Evolutionary conservation across 1,284 basidiomycete species (phyloP).

Genomic region (Heliocybe sulcata): DNA sequence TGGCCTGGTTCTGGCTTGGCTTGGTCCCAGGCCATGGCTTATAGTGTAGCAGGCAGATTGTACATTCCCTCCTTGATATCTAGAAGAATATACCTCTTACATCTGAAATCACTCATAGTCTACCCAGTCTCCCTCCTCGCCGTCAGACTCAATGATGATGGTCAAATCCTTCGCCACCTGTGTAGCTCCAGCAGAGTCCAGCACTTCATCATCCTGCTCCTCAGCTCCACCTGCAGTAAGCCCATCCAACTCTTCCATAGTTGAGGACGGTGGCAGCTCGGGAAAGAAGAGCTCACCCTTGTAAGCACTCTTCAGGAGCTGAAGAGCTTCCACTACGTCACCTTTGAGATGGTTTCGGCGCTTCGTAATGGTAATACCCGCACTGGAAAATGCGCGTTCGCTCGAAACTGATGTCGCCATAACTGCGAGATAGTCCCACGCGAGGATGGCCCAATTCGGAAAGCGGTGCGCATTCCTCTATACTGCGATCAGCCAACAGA

Average conservation of each 20-base stretch:
- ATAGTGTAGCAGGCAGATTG: not conserved
- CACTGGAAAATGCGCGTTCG: slow-evolving; percentile 14
- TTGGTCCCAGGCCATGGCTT: not conserved
- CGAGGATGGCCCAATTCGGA: slow-evolving; percentile 12
- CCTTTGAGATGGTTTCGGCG: slow-evolving; percentile 13
- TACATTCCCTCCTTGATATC: too few species aligned
- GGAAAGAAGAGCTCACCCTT: slow-evolving; percentile 19
- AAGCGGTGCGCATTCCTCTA: slow-evolving; percentile 10
- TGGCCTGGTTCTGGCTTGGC: not conserved
- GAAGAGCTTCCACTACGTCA: slow-evolving; percentile 27
- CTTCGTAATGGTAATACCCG: slow-evolving; percentile 15
- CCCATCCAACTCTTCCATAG: not conserved
- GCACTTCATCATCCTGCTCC: not conserved
- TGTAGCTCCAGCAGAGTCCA: not conserved
- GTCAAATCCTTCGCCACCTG: not conserved
- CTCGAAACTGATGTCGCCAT: slow-evolving; percentile 14
- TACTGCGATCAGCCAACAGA: not conserved
- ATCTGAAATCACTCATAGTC: too few species aligned
- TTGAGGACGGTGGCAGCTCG: not conserved
- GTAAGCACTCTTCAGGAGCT: slow-evolving; percentile 24
- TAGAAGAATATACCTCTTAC: too few species aligned
- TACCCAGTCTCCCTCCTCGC: slow-evolving; percentile 12
- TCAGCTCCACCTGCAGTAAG: not conserved
- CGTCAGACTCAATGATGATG: slow-evolving; percentile 7
- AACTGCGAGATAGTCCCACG: slow-evolving; percentile 12